These are phyloP conservation scores for Acacia crassicarpa DNA, from an alignment of 306 rosid species.

Conservation along the genomic window DNA sequence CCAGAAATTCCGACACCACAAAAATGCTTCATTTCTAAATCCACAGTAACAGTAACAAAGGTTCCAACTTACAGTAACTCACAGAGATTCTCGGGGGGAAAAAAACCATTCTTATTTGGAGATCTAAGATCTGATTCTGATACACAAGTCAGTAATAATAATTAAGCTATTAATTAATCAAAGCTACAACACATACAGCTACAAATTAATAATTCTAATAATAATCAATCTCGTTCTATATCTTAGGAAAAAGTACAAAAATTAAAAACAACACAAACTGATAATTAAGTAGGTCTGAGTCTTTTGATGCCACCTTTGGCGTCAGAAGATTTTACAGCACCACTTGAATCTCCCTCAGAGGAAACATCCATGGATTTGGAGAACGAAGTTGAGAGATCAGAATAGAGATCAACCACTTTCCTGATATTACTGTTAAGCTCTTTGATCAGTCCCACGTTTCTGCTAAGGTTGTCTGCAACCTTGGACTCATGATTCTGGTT, in stretches of 20 bases:
- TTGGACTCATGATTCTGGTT: conserved; percentile 98
- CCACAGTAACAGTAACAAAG: conserved; percentile 31
- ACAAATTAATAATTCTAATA: conserved; percentile 45
- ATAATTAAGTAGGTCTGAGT: conserved; percentile 53
- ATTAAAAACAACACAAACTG: conserved; percentile 14
- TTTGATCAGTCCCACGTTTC: conserved; percentile 84
- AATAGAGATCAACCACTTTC: conserved; percentile 92
- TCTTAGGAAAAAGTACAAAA: conserved; percentile 33
- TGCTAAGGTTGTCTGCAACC: conserved; percentile 81
- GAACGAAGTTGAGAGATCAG: conserved; percentile 84
- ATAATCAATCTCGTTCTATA: conserved; percentile 32
- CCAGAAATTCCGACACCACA: conserved; percentile 19
- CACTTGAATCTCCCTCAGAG: conserved; percentile 92
- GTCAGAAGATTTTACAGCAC: conserved; percentile 65
- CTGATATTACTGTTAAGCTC: conserved; percentile 93
- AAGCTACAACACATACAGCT: background rate
- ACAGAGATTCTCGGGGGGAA: conserved; percentile 33
- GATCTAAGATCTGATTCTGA: conserved; percentile 24
- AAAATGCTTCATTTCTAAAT: conserved; percentile 45
- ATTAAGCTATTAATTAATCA: background rate
- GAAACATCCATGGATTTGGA: conserved; percentile 88
- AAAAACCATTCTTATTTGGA: conserved; percentile 54
- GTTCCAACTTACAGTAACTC: conserved; percentile 28
- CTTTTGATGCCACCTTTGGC: conserved; percentile 72
- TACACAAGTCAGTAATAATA: background rate